Percentiles rank a stretch among this genome's conserved stretches.
These are phyloP conservation scores for Fusarium neocosmosporiellum DNA, from an alignment of 2,329 filamentous ascomycete species.

Conservation along the genomic window DNA sequence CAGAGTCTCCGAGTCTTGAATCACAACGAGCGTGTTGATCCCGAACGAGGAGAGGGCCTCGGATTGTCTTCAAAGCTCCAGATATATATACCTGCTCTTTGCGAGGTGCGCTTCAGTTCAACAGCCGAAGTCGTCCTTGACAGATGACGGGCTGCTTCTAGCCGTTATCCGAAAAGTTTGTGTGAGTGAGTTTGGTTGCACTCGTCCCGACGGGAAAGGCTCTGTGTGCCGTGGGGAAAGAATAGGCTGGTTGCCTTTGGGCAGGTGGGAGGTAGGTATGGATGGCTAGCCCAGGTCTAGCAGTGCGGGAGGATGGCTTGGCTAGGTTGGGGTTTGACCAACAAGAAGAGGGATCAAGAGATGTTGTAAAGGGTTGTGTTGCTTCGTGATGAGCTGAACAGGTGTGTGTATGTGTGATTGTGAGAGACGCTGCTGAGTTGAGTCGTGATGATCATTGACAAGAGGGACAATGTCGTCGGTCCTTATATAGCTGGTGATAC, in stretches of 20 bases:
- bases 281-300: slow-evolving; percentile 9
- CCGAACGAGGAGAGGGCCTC: neutral
- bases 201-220: slow-evolving; percentile 35
- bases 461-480: slow-evolving; percentile 28
- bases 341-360: neutral
- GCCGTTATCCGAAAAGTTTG: slow-evolving; percentile 40
- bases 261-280: neutral
- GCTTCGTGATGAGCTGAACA: neutral
- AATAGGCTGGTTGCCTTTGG: slow-evolving; percentile 34
- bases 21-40: neutral
- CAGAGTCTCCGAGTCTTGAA: neutral
- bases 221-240: slow-evolving; percentile 31
- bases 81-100: slow-evolving; percentile 30
- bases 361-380: slow-evolving; percentile 2
- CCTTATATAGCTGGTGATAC: slow-evolving; percentile 46
- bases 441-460: slow-evolving; percentile 30
- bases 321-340: neutral
- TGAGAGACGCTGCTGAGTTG: slow-evolving; percentile 29
- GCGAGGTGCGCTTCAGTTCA: slow-evolving; percentile 18
- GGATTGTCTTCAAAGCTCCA: slow-evolving; percentile 2
- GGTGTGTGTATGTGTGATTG: slow-evolving; percentile 2
- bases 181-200: slow-evolving; percentile 34
- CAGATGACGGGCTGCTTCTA: slow-evolving; percentile 32
- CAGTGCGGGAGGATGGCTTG: slow-evolving; percentile 7
- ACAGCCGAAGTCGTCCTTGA: slow-evolving; percentile 23